phyloP scores from a whole-genome alignment of 1,139 yeast genomes.

The Saccharomyces hybrid region DNA sequence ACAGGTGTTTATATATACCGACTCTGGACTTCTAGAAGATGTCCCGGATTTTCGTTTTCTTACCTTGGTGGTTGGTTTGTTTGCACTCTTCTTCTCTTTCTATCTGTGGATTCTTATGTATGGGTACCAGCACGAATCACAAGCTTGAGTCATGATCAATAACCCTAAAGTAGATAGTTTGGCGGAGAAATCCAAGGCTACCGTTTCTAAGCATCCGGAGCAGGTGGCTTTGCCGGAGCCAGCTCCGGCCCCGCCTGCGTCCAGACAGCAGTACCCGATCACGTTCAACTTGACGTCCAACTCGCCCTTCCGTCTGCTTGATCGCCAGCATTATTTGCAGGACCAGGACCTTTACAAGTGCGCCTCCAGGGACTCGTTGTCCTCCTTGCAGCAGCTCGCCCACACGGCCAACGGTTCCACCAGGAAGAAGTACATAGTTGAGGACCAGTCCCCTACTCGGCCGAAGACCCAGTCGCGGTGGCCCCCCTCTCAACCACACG shows the following conservation, averaged over 20 bases:
- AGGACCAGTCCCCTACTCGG: slow-evolving; percentile 6
- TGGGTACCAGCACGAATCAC: background rate
- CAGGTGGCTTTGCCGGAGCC: slow-evolving; percentile 1
- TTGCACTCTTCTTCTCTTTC: background rate
- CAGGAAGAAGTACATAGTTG: slow-evolving; percentile 8
- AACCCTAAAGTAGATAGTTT: background rate
- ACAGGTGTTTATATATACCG: background rate
- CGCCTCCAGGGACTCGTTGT: slow-evolving; percentile 19
- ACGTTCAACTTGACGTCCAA: background rate
- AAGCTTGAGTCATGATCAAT: slow-evolving; percentile 1
- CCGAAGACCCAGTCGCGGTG: background rate
- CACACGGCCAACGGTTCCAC: slow-evolving; percentile 3
- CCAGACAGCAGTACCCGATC: background rate
- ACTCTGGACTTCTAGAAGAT: background rate
- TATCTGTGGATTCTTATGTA: background rate
- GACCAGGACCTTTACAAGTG: slow-evolving; percentile 11
- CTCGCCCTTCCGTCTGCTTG: background rate
- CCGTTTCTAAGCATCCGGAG: background rate
- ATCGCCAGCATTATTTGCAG: slow-evolving; percentile 1
- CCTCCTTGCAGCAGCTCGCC: slow-evolving; percentile 15
- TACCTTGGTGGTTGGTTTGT: background rate
- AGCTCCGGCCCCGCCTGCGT: background rate
- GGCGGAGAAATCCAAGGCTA: background rate
- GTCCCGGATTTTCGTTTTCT: background rate
- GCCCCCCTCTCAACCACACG: background rate